Evolutionary conservation across 2,329 filamentous ascomycete species (phyloP).

Genomic region (Calonectria hongkongensis): DNA sequence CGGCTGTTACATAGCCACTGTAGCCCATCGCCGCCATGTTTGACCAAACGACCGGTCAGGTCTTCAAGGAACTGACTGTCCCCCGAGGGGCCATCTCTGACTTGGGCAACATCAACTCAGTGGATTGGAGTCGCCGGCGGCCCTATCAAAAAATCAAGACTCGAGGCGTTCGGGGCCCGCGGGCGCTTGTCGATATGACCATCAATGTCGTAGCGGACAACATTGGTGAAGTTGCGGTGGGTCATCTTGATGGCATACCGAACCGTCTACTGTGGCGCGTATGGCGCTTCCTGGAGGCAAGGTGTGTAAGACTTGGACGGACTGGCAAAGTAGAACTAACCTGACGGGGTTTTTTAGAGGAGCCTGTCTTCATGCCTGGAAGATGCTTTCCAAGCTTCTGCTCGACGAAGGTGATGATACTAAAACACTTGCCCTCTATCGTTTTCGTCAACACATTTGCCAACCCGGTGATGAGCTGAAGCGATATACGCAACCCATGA

Average conservation of each 20-base stretch:
- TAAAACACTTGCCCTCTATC: slow-evolving; percentile 61
- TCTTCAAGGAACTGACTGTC: slow-evolving; percentile 62
- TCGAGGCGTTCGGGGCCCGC: slow-evolving; percentile 57
- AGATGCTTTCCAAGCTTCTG: slow-evolving; percentile 60
- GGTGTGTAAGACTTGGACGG: slow-evolving; percentile 51
- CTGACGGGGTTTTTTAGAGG: slow-evolving; percentile 51
- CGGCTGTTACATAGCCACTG: slow-evolving; percentile 1
- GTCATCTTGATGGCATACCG: slow-evolving; percentile 61
- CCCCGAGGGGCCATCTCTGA: slow-evolving; percentile 52
- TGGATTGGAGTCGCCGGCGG: slow-evolving; percentile 61
- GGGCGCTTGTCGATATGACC: slow-evolving; percentile 63
- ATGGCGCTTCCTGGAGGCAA: slow-evolving; percentile 63
- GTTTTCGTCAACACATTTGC: slow-evolving; percentile 64
- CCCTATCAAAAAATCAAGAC: slow-evolving; percentile 55
- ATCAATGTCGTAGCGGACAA: slow-evolving; percentile 62
- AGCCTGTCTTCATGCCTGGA: slow-evolving; percentile 64
- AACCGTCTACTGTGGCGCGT: slow-evolving; percentile 59
- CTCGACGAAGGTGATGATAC: slow-evolving; percentile 58
- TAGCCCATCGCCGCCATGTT: slow-evolving; percentile 54
- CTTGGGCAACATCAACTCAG: slow-evolving; percentile 46
- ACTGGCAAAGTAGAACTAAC: slow-evolving; percentile 23
- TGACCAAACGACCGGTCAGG: slow-evolving; percentile 59
- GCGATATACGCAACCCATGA: slow-evolving; percentile 62
- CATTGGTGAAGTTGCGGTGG: slow-evolving; percentile 58
- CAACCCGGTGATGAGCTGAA: slow-evolving; percentile 58